These are phyloP conservation scores for Phytophthora europaea DNA, from an alignment of 352 stramenopile species.

Conservation along the genomic window DNA sequence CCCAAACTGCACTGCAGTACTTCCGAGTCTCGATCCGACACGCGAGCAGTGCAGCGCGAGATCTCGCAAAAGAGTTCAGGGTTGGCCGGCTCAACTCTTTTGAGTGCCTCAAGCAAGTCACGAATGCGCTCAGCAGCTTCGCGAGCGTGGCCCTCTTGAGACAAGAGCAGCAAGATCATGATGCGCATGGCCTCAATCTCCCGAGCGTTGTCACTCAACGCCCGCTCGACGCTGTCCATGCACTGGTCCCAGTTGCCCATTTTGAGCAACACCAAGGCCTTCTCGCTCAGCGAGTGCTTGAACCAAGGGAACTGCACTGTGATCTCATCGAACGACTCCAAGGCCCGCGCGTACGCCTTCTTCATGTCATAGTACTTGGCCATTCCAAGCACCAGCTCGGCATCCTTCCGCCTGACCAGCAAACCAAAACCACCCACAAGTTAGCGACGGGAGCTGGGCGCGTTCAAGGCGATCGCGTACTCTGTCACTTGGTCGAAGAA, in stretches of 20 bases:
- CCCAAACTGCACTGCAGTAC: conserved; percentile 78
- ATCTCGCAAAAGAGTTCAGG: conserved; percentile 75
- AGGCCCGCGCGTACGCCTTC: conserved; percentile 67
- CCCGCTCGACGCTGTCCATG: conserved; percentile 80
- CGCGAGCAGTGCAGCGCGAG: conserved; percentile 62
- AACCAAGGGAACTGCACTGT: conserved; percentile 88
- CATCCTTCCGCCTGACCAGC: conserved; percentile 64
- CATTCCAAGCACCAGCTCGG: conserved; percentile 75
- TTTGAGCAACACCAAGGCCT: conserved; percentile 83
- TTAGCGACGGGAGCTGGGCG: background rate
- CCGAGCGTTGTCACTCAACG: conserved; percentile 66
- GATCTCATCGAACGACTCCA: conserved; percentile 81
- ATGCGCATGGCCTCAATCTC: conserved; percentile 83
- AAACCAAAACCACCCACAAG: background rate
- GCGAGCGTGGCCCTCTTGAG: conserved; percentile 63
- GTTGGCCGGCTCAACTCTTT: conserved; percentile 77
- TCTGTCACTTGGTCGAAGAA: conserved; percentile 77
- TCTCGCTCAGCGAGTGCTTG: conserved; percentile 84
- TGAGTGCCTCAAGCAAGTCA: conserved; percentile 74
- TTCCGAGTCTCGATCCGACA: conserved; percentile 73
- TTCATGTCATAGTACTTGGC: conserved; percentile 83
- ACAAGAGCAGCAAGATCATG: conserved; percentile 73
- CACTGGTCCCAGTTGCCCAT: conserved; percentile 91
- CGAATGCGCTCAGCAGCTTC: conserved; percentile 69
- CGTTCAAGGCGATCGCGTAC: conserved; percentile 34